A percentile compares a stretch with the other conserved stretches of the same genome.
These are phyloP conservation scores for Aspergillus fijiensis DNA, from an alignment of 2,329 filamentous ascomycete species.

Conservation along the genomic window DNA sequence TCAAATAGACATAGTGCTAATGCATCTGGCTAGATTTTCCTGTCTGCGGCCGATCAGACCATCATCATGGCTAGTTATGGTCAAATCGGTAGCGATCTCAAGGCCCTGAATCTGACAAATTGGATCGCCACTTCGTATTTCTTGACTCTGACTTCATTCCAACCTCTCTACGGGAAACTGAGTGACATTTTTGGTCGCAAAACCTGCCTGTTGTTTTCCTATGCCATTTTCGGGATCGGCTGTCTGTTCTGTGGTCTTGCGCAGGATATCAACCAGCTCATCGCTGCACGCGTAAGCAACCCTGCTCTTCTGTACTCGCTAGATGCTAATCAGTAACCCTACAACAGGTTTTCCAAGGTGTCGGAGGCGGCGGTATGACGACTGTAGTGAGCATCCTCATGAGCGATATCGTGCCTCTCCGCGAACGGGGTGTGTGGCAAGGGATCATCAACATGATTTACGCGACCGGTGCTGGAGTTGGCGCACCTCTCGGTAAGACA, in stretches of 20 bases:
- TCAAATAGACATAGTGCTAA: slow-evolving; percentile 15
- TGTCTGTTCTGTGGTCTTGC: slow-evolving; percentile 57
- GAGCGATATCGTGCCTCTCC: slow-evolving; percentile 68
- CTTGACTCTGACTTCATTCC: slow-evolving; percentile 71
- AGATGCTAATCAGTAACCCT: slow-evolving; percentile 38
- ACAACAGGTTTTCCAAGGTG: slow-evolving; percentile 54
- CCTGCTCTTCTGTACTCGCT: not conserved
- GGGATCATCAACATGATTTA: slow-evolving; percentile 72
- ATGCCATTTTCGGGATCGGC: slow-evolving; percentile 56
- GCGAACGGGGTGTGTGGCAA: slow-evolving; percentile 72
- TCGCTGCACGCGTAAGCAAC: slow-evolving; percentile 56
- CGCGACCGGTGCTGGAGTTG: slow-evolving; percentile 65
- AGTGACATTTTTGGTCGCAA: slow-evolving; percentile 61
- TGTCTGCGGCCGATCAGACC: slow-evolving; percentile 73
- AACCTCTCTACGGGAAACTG: slow-evolving; percentile 65
- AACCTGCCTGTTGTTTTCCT: slow-evolving; percentile 51
- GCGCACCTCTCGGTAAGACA: slow-evolving; percentile 62
- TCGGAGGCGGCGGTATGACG: slow-evolving; percentile 72
- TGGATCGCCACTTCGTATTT: slow-evolving; percentile 74
- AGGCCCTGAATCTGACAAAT: slow-evolving; percentile 70
- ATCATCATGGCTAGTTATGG: slow-evolving; percentile 77
- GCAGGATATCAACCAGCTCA: slow-evolving; percentile 63
- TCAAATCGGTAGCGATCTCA: slow-evolving; percentile 71
- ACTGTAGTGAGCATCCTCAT: slow-evolving; percentile 68
- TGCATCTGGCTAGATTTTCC: slow-evolving; percentile 60